Evolutionary conservation across 1,284 basidiomycete species (phyloP), one percentile per base, ranked within the genome.

Genomic region (Microbotryomycetes sp.): DNA sequence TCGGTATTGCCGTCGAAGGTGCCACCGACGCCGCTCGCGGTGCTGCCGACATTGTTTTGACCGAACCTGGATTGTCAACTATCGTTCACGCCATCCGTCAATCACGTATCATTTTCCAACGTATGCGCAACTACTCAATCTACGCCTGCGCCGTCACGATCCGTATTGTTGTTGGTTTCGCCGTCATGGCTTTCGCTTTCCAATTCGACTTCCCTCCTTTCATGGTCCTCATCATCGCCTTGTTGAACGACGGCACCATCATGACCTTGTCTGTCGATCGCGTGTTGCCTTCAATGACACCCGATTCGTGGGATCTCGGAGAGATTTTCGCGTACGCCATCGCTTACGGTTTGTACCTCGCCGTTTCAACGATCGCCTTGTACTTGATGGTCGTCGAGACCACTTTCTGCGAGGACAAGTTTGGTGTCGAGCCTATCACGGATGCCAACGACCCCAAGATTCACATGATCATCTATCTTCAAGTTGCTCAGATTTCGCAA

Each of bases 121-220:
- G 92, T 80, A 94, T 96, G 91, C 81, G 90, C 73, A 93, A 92
- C 83, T 94, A 94, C 81, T 86, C 90, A 72, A 92, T 93, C 82
- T 75, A 75, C 69, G 73, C 74, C 55, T 74, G 74, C 63, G 71
- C 70, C 52, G 70, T 72, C 59, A 70, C 69, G 25, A 68, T 70
- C 59, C 92, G 93, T 88, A 93, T 97, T 77, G 92, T 97, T 70
- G 88, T 96, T 71, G 93, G 90, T 79, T 97, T 97, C 80, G 85
- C 92, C 71, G 86, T 97, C 79, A 83, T 97, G 75, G 88, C 90
- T 56, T 97, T 97, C 76, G 87, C 87, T 63, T 97, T 92, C 86
- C 86, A 88, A 81, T 92, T 92, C 78, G 88, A 94, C 79, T 97
- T 97, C 89, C 93, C 93, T 73, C 92, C 93, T 19, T 97, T 97